phyloP scores from a whole-genome alignment of 805 yeast genomes.

The Monosporozyma servazzii region DNA sequence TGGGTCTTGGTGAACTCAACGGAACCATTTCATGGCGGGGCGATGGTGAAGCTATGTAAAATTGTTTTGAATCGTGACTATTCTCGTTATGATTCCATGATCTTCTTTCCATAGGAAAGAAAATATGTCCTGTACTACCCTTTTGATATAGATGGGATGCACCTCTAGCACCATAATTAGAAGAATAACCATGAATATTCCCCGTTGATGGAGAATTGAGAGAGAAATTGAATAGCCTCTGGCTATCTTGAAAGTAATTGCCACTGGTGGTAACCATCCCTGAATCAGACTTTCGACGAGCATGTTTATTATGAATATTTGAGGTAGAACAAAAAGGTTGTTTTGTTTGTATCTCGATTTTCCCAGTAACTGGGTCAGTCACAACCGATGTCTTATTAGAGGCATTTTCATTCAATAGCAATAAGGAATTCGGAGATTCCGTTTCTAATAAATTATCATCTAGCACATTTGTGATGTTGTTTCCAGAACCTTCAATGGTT shows the following conservation, averaged over 20 bases:
- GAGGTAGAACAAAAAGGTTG: background rate
- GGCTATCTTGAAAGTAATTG: background rate
- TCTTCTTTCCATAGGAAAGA: slow-evolving; percentile 5
- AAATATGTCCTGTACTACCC: slow-evolving; percentile 16
- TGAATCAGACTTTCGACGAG: slow-evolving; percentile 21
- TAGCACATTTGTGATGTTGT: slow-evolving; percentile 8
- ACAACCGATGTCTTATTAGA: background rate
- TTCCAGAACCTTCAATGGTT: background rate
- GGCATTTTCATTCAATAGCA: slow-evolving; percentile 17
- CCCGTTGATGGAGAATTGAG: slow-evolving; percentile 13
- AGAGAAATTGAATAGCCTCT: slow-evolving; percentile 7
- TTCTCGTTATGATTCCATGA: background rate
- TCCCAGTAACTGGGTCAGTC: background rate
- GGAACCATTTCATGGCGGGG: background rate
- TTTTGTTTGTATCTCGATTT: background rate
- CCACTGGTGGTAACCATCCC: slow-evolving; percentile 4
- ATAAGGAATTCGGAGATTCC: slow-evolving; percentile 18
- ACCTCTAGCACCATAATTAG: background rate
- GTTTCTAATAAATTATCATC: slow-evolving; percentile 25
- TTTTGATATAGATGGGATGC: slow-evolving; percentile 8
- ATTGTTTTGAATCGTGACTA: background rate
- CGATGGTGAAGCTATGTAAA: background rate
- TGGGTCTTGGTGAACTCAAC: background rate
- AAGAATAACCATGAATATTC: background rate
- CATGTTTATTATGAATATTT: background rate